Conservation (phyloP, 805 yeast genomes). For the Groenewaldozyma tartarivorans region DNA sequence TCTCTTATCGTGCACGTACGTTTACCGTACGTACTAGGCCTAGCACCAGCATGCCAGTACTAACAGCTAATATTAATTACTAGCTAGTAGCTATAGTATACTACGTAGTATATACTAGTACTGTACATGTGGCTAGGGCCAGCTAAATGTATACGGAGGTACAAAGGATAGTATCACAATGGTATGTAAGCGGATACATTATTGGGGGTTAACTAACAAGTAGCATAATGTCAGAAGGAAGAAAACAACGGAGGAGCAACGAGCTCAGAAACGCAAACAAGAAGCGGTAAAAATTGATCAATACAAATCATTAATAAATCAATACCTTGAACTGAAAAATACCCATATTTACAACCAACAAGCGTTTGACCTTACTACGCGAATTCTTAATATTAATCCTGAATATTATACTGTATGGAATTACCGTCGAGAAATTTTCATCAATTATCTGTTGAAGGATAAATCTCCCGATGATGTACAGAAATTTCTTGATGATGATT, state of each 20-base stretch:
- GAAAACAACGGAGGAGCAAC: slow-evolving; percentile 47
- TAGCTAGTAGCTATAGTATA: no score
- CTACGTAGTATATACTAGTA: no score
- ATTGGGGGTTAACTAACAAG: no score
- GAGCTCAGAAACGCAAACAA: slow-evolving; percentile 37
- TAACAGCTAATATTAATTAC: no score
- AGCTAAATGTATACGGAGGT: no score
- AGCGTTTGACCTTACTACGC: slow-evolving; percentile 45
- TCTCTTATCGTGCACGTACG: no score
- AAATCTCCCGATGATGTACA: slow-evolving; percentile 20
- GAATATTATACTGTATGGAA: slow-evolving; percentile 91
- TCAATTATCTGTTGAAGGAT: slow-evolving; percentile 22
- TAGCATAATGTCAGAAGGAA: slow-evolving; percentile 24
- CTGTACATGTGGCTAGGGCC: no score
- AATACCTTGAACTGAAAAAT: slow-evolving; percentile 32
- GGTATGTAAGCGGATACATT: no score
- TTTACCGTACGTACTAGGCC: no score
- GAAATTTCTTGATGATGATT: slow-evolving; percentile 42
- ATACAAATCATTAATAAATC: slow-evolving; percentile 40
- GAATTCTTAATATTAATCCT: slow-evolving; percentile 58
- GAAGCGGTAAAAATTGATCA: slow-evolving; percentile 54
- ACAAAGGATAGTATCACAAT: no score
- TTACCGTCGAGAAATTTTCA: slow-evolving; percentile 64
- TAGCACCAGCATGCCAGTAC: no score
- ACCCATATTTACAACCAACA: slow-evolving; percentile 26